Evolutionary conservation across 2,329 filamentous ascomycete genomes (phyloP).

Genomic region (Fusarium sp.): DNA sequence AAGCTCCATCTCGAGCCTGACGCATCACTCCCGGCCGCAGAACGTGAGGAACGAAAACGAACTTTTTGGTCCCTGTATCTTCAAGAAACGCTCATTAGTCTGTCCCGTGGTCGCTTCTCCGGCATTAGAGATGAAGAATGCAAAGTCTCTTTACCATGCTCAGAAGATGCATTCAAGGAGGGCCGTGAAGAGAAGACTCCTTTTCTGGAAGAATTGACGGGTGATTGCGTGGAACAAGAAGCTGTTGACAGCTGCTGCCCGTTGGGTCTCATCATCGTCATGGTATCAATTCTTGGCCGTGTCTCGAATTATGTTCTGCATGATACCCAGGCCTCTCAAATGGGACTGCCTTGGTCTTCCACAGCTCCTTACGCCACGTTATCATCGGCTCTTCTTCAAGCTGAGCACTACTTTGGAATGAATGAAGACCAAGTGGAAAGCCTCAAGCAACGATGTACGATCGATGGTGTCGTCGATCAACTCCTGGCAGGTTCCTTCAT

Average conservation of each 20-base stretch:
- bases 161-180: slow-evolving; percentile 6
- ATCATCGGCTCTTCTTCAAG: background rate
- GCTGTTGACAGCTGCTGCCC: slow-evolving; percentile 2
- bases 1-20: slow-evolving; percentile 14
- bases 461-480: slow-evolving; percentile 6
- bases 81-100: slow-evolving; percentile 10
- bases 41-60: slow-evolving; percentile 3
- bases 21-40: accelerated
- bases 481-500: slow-evolving; percentile 13
- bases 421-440: slow-evolving; percentile 7
- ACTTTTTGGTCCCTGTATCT: slow-evolving; percentile 16
- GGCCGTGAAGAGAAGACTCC: background rate
- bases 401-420: slow-evolving; percentile 13
- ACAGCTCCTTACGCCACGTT: slow-evolving; percentile 4
- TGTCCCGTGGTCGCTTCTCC: slow-evolving; percentile 18
- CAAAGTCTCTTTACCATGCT: slow-evolving; percentile 4
- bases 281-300: slow-evolving; percentile 12
- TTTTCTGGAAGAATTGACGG: background rate
- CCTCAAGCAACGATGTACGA: background rate
- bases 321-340: background rate
- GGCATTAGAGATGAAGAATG: slow-evolving; percentile 19
- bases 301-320: slow-evolving; percentile 12
- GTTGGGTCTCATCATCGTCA: background rate
- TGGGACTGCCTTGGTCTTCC: slow-evolving; percentile 4
- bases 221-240: slow-evolving; percentile 12